Percentiles rank a stretch among this genome's conserved stretches.
These are phyloP conservation scores for Pythium dissotocum DNA, from an alignment of 352 stramenopile genomes.

Conservation along the genomic window DNA sequence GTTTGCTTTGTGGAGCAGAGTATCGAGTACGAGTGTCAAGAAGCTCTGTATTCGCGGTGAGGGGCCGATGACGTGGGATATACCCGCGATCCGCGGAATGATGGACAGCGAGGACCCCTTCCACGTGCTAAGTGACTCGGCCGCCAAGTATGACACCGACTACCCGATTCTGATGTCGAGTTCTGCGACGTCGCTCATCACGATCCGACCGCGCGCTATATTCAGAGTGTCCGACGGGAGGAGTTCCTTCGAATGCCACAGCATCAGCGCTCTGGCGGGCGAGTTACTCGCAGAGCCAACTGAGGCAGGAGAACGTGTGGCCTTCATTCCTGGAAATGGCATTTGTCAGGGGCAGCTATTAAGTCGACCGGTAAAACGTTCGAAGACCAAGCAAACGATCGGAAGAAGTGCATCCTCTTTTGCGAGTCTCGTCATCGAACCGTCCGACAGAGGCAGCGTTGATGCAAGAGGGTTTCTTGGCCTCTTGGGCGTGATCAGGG, in stretches of 20 bases:
- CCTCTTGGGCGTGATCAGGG: neutral
- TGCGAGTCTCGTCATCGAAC: neutral
- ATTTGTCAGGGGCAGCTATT: neutral
- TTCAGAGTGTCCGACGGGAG: neutral
- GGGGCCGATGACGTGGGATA: too few species aligned
- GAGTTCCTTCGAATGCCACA: neutral
- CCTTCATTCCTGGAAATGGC: neutral
- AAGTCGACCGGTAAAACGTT: neutral
- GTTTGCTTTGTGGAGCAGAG: too few species aligned
- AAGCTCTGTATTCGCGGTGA: too few species aligned
- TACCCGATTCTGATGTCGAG: neutral
- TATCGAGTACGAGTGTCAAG: too few species aligned
- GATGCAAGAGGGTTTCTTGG: neutral
- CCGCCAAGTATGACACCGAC: neutral
- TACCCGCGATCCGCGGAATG: too few species aligned
- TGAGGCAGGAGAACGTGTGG: neutral
- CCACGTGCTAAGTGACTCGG: neutral
- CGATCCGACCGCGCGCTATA: neutral
- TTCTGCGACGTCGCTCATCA: neutral
- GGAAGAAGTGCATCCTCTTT: neutral
- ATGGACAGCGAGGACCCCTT: neutral
- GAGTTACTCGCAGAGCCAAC: neutral
- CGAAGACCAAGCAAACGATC: neutral
- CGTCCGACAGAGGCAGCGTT: neutral
- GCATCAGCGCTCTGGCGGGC: neutral